Conservation (phyloP, 2,329 filamentous ascomycete species). For the Amauroascus niger region DNA sequence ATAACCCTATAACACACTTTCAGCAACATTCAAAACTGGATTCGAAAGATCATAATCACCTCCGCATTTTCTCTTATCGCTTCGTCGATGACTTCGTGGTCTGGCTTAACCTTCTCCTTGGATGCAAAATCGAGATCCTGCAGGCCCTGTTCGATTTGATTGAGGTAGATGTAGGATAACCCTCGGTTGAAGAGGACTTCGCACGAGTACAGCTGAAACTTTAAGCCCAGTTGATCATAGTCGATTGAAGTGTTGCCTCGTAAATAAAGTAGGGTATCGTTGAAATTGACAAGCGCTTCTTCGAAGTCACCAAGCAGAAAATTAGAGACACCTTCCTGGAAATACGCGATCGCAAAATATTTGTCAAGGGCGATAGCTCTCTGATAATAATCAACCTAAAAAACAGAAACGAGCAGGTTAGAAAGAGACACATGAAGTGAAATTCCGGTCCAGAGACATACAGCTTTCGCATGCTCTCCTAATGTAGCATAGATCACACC, state of each 20-base stretch:
- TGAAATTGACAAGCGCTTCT: slow-evolving; percentile 95
- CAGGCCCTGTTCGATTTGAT: slow-evolving; percentile 82
- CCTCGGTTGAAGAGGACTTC: slow-evolving; percentile 96
- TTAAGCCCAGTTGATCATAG: slow-evolving; percentile 87
- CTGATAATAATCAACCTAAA: slow-evolving; percentile 87
- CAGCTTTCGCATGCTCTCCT: slow-evolving; percentile 90
- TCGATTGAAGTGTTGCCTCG: slow-evolving; percentile 96
- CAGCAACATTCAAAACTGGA: slow-evolving; percentile 6
- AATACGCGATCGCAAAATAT: slow-evolving; percentile 95
- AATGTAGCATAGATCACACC: slow-evolving; percentile 95
- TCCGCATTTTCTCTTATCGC: slow-evolving; percentile 88
- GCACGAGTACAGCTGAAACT: slow-evolving; percentile 95
- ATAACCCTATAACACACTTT: slow-evolving; percentile 59
- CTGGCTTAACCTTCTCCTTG: slow-evolving; percentile 91
- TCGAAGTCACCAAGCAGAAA: slow-evolving; percentile 96
- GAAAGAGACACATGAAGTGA: not conserved
- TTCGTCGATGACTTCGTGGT: slow-evolving; percentile 97
- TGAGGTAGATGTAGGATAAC: slow-evolving; percentile 92
- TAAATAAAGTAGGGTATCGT: slow-evolving; percentile 89
- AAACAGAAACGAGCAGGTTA: slow-evolving; percentile 15
- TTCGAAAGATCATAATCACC: slow-evolving; percentile 40
- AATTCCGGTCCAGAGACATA: slow-evolving; percentile 42
- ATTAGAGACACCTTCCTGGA: slow-evolving; percentile 96
- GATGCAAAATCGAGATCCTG: slow-evolving; percentile 83
- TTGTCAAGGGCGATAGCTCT: slow-evolving; percentile 81